Evolutionary conservation across 805 yeast genomes (phyloP).

Genomic region (Myxozyma monticola): DNA sequence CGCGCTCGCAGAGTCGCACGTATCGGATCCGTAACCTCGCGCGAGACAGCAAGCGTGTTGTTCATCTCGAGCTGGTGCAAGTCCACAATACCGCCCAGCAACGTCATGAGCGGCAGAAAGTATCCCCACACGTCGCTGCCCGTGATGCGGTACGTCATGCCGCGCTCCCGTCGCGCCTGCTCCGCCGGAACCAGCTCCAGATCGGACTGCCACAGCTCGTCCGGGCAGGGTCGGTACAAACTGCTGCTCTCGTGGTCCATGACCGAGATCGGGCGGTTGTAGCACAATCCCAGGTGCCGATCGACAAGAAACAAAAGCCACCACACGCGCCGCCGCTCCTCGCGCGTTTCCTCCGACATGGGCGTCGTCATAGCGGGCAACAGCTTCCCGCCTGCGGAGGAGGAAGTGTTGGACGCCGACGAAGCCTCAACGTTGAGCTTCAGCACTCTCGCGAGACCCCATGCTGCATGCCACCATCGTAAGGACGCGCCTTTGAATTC

Average conservation of each 20-base stretch:
- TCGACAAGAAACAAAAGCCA: conserved; percentile 47
- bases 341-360: conserved; percentile 38
- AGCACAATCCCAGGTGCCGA: conserved; percentile 43
- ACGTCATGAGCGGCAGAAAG: conserved; percentile 40
- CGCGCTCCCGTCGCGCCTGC: conserved; percentile 36
- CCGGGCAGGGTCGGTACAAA: conserved; percentile 41
- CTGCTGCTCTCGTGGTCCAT: conserved; percentile 39
- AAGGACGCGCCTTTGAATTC: conserved; percentile 39
- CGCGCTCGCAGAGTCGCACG: conserved; percentile 21
- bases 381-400: conserved; percentile 1
- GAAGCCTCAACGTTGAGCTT: conserved; percentile 35
- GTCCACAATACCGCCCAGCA: conserved; percentile 39
- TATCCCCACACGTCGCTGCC: conserved; percentile 44
- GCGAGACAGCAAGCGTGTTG: conserved; percentile 30
- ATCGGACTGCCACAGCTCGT: conserved; percentile 39
- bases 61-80: conserved; percentile 33
- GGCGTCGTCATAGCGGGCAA: not conserved
- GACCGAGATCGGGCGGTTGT: conserved; percentile 40
- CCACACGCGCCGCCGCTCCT: conserved; percentile 46
- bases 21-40: conserved; percentile 27
- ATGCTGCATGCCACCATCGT: conserved; percentile 39
- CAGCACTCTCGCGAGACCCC: conserved; percentile 38
- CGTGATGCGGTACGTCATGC: conserved; percentile 35
- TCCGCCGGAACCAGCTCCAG: conserved; percentile 37
- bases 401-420: conserved; percentile 8